These are phyloP conservation scores for Termitomyces titanicus DNA, from an alignment of 768 basidiomycete genomes.

Conservation along the genomic window DNA sequence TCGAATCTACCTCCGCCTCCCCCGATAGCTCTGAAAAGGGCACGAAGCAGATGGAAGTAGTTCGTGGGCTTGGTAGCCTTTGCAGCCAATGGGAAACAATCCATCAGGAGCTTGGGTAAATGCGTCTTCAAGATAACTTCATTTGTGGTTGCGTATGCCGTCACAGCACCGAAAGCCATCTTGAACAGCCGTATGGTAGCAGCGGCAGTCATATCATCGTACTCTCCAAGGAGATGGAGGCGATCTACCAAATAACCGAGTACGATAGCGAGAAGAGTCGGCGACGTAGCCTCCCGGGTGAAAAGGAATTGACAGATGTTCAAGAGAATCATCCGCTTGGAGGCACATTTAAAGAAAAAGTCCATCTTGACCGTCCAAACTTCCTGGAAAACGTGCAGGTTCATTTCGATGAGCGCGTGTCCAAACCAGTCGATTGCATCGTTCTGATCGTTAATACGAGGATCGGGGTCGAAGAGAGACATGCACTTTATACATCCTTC, in stretches of 20 bases:
- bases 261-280: conserved; percentile 84
- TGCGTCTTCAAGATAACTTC: conserved; percentile 94
- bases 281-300: conserved; percentile 67
- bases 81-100: conserved; percentile 91
- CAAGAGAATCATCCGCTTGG: conserved; percentile 75
- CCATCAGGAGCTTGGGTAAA: conserved; percentile 90
- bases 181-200: conserved; percentile 92
- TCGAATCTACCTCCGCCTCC: conserved; percentile 93
- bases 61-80: conserved; percentile 88
- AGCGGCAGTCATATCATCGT: conserved; percentile 76
- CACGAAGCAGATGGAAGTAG: conserved; percentile 89
- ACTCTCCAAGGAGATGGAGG: conserved; percentile 80
- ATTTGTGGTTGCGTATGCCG: conserved; percentile 66
- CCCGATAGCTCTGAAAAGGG: conserved; percentile 89
- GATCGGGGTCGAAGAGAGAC: conserved; percentile 73
- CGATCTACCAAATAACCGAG: conserved; percentile 82
- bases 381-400: conserved; percentile 91
- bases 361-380: conserved; percentile 93
- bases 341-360: conserved; percentile 80
- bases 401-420: conserved; percentile 73
- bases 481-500: conserved; percentile 82
- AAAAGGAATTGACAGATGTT: conserved; percentile 85
- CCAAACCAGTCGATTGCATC: conserved; percentile 88
- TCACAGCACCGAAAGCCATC: conserved; percentile 89
- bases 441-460: conserved; percentile 54